Evolutionary conservation across 2,329 filamentous ascomycete genomes (phyloP).

Genomic region (Botryotinia narcissicola): DNA sequence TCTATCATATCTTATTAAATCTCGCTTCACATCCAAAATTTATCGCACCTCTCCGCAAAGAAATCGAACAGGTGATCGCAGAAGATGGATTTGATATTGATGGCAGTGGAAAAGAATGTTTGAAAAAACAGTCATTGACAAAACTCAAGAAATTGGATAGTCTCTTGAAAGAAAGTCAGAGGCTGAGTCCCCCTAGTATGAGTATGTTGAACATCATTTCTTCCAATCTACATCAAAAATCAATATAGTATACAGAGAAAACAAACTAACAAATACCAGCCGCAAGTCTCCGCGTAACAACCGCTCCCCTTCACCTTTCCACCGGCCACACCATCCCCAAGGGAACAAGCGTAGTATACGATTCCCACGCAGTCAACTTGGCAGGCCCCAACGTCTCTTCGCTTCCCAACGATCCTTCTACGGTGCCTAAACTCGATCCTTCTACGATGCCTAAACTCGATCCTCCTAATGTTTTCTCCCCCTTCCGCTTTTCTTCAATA

Average conservation of each 20-base stretch:
- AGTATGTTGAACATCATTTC: neutral
- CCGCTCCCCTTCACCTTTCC: neutral
- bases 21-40: slow-evolving; percentile 50
- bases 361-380: neutral
- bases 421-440: neutral
- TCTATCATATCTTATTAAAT: slow-evolving; percentile 52
- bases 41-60: slow-evolving; percentile 29
- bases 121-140: slow-evolving; percentile 33
- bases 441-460: neutral
- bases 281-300: neutral
- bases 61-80: slow-evolving; percentile 36
- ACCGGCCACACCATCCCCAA: neutral
- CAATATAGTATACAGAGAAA: neutral
- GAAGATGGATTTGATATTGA: slow-evolving; percentile 49
- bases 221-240: neutral
- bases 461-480: neutral
- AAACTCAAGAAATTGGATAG: slow-evolving; percentile 42
- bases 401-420: neutral
- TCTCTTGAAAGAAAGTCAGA: slow-evolving; percentile 44
- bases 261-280: neutral
- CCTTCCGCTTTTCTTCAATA: neutral
- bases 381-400: neutral
- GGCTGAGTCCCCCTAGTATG: slow-evolving; percentile 37
- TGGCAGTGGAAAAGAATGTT: slow-evolving; percentile 27
- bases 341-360: neutral